These are phyloP conservation scores for Cladophialophora psammophila DNA, from an alignment of 2,329 filamentous ascomycete genomes.

Conservation along the genomic window DNA sequence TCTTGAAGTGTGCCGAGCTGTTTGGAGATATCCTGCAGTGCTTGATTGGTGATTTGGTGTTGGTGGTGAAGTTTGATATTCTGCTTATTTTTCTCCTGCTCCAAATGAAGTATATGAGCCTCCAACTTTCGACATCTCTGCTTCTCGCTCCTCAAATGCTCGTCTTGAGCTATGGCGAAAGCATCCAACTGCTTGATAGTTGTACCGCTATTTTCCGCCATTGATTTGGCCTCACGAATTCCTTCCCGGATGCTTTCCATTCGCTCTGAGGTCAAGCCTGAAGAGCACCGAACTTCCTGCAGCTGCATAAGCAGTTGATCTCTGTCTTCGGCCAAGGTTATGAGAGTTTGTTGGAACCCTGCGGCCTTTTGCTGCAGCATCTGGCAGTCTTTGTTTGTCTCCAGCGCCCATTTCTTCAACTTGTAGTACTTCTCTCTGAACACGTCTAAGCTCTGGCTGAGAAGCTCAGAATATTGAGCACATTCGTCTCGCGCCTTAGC, in stretches of 20 bases:
- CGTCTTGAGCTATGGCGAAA: slow-evolving; percentile 10
- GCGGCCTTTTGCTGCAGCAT: slow-evolving; percentile 25
- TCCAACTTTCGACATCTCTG: slow-evolving; percentile 31
- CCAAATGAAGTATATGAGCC: slow-evolving; percentile 28
- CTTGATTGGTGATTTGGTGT: slow-evolving; percentile 7
- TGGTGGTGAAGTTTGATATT: slow-evolving; percentile 5
- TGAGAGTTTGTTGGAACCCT: slow-evolving; percentile 13
- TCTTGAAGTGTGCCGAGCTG: slow-evolving; percentile 4
- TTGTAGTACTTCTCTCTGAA: slow-evolving; percentile 38
- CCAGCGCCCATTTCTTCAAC: slow-evolving; percentile 38
- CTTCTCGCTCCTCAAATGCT: slow-evolving; percentile 26
- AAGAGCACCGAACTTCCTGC: slow-evolving; percentile 7
- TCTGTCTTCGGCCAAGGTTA: slow-evolving; percentile 21
- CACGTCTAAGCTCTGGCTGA: slow-evolving; percentile 8
- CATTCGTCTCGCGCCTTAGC: slow-evolving; percentile 11
- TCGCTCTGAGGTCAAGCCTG: neutral
- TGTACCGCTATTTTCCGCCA: slow-evolving; percentile 7
- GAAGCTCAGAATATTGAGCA: slow-evolving; percentile 22
- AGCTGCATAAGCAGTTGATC: slow-evolving; percentile 26
- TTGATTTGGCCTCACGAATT: slow-evolving; percentile 19
- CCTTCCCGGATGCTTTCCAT: slow-evolving; percentile 19
- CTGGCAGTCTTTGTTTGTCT: slow-evolving; percentile 34
- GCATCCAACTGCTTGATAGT: slow-evolving; percentile 16
- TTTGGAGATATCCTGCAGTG: slow-evolving; percentile 10
- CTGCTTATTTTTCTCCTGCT: slow-evolving; percentile 26